Evolutionary conservation across 1,139 yeast genomes (phyloP).

Genomic region (Geotrichum fermentans): DNA sequence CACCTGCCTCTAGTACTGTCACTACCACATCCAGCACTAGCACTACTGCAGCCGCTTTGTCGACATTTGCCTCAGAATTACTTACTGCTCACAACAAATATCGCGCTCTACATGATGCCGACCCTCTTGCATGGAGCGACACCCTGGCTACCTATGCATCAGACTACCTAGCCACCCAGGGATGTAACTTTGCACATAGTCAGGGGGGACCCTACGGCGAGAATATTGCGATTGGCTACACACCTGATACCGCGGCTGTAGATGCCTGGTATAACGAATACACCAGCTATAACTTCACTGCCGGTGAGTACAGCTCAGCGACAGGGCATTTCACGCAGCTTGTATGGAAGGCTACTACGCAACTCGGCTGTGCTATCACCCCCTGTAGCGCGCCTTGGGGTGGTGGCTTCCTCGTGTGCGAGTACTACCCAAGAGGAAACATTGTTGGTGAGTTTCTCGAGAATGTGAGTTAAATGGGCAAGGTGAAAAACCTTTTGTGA

Average conservation of each 20-base stretch:
- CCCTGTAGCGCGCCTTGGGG: conserved; percentile 32
- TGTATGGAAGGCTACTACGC: conserved; percentile 67
- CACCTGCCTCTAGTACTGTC: conserved; percentile 9
- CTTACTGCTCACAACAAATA: conserved; percentile 61
- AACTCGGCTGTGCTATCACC: conserved; percentile 68
- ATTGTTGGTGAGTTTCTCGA: conserved; percentile 41
- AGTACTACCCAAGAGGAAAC: conserved; percentile 41
- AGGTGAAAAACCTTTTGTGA: too few relatives aligned
- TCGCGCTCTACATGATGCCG: conserved; percentile 63
- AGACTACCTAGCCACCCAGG: conserved; percentile 53
- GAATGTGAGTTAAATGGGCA: conserved; percentile 44
- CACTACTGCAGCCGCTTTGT: conserved; percentile 12
- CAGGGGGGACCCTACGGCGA: conserved; percentile 83
- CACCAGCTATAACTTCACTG: conserved; percentile 49
- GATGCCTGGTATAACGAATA: conserved; percentile 79
- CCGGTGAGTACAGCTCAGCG: conserved; percentile 40
- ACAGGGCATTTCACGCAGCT: conserved; percentile 83
- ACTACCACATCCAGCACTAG: conserved; percentile 5
- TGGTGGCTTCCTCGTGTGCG: conserved; percentile 37
- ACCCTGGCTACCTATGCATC: conserved; percentile 64
- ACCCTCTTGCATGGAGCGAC: conserved; percentile 58
- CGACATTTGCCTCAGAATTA: conserved; percentile 28
- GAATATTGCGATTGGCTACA: conserved; percentile 74
- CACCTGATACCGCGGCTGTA: conserved; percentile 54
- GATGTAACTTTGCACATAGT: conserved; percentile 72